Evolutionary conservation across 306 rosid genomes (phyloP).

Genomic region (Glycine tomentella): DNA sequence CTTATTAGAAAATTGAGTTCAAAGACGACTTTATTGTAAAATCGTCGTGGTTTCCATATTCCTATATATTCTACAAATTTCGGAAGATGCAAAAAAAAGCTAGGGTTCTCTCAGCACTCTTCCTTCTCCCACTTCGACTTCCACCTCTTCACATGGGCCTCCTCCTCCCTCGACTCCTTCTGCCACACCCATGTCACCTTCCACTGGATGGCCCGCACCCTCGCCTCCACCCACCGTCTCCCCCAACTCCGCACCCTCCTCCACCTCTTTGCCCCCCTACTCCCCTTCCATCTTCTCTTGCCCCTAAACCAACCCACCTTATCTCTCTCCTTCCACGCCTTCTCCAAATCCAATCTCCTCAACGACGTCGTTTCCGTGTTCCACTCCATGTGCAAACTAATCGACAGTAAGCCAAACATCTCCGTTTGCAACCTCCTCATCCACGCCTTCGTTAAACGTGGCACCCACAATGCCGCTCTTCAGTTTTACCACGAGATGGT

Average conservation of each 20-base stretch:
- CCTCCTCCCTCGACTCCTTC: conserved; percentile 76
- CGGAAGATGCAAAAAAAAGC: too few relatives aligned
- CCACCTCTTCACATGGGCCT: conserved; percentile 87
- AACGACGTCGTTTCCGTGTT: too few relatives aligned
- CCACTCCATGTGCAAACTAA: too few relatives aligned
- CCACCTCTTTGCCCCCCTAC: conserved; percentile 63
- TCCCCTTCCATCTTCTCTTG: conserved; percentile 83
- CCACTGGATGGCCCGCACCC: conserved; percentile 83
- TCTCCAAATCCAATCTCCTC: too few relatives aligned
- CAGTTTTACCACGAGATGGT: conserved; percentile 65
- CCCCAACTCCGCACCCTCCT: conserved; percentile 66
- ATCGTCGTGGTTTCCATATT: too few relatives aligned
- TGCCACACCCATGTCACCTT: conserved; percentile 81
- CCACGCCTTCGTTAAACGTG: conserved; percentile 80
- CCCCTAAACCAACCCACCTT: conserved; percentile 67
- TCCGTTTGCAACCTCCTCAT: conserved; percentile 69
- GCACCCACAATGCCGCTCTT: conserved; percentile 56
- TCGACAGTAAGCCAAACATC: conserved; percentile 66
- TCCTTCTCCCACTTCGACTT: conserved; percentile 76
- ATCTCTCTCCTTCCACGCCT: conserved; percentile 61
- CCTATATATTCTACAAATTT: too few relatives aligned
- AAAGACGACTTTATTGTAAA: too few relatives aligned
- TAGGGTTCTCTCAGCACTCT: too few relatives aligned
- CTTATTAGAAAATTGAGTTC: too few relatives aligned
- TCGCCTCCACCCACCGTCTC: conserved; percentile 65